A percentile compares a stretch with the other conserved stretches of the same genome.
These are phyloP conservation scores for Pyrus hybrid DNA, from an alignment of 331 rosid species.

Conservation along the genomic window DNA sequence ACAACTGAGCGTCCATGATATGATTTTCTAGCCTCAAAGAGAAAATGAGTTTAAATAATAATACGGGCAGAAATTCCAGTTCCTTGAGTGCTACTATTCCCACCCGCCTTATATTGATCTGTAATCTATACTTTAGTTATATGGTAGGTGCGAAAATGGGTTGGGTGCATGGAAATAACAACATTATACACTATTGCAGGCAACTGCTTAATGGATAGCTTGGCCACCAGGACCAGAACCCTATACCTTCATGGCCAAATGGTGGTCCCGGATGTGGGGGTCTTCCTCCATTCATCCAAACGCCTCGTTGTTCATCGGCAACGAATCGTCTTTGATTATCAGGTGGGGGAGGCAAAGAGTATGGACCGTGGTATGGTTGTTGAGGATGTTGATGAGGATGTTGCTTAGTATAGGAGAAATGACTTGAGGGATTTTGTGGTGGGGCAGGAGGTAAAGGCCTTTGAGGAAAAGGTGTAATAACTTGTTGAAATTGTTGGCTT, in stretches of 20 bases:
- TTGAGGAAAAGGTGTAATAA: conserved; percentile 50
- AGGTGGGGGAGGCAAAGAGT: conserved; percentile 60
- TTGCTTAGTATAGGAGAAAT: conserved; percentile 66
- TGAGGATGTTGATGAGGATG: conserved; percentile 39
- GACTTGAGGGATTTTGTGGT: conserved; percentile 69
- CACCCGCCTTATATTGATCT: background rate
- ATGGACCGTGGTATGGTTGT: conserved; percentile 55
- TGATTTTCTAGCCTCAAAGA: background rate
- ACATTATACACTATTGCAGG: background rate
- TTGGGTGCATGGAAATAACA: background rate
- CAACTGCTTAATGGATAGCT: background rate
- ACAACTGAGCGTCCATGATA: background rate
- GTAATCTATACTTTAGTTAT: background rate
- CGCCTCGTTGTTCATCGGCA: conserved; percentile 75
- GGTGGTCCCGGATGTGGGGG: conserved; percentile 69
- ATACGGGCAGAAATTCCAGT: background rate
- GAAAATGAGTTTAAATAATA: background rate
- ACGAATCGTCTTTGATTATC: conserved; percentile 73
- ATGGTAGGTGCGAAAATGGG: background rate
- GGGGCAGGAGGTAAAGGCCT: conserved; percentile 71
- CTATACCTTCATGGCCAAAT: conserved; percentile 78
- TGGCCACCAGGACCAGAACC: background rate
- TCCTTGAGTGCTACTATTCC: background rate
- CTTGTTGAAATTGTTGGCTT: conserved; percentile 81
- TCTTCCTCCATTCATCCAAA: conserved; percentile 73